Conservation (phyloP, 176 grass and related monocot species). For the Bromus sterilis region DNA sequence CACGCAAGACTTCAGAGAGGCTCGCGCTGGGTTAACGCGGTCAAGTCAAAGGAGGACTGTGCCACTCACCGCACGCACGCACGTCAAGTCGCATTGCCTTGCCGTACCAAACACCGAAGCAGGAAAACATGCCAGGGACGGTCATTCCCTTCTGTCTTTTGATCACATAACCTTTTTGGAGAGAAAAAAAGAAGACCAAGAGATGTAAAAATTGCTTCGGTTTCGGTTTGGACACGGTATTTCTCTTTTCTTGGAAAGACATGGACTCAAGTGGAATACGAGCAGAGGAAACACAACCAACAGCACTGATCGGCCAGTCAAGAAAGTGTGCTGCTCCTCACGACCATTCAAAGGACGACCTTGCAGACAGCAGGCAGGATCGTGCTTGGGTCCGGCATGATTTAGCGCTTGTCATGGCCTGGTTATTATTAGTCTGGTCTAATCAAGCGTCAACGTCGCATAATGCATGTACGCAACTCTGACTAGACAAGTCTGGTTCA, state of each 20-base stretch:
- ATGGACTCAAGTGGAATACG: neutral
- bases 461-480: neutral
- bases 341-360: neutral
- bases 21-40: neutral
- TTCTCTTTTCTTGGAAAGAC: no score
- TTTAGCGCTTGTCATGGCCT: neutral
- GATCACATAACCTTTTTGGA: neutral
- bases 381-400: neutral
- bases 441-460: neutral
- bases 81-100: no score
- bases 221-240: neutral
- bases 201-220: neutral
- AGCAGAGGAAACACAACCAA: neutral
- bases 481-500: neutral
- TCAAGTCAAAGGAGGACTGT: neutral
- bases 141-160: no score
- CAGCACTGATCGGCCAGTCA: neutral
- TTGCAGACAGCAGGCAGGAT: neutral
- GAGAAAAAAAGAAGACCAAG: neutral
- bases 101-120: no score
- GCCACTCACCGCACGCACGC: neutral
- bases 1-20: no score
- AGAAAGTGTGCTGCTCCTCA: slow-evolving; percentile 6
- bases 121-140: no score
- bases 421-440: neutral